Evolutionary conservation across 163 green algal genomes (phyloP).

Genomic region (Scenedesmus sp.): DNA sequence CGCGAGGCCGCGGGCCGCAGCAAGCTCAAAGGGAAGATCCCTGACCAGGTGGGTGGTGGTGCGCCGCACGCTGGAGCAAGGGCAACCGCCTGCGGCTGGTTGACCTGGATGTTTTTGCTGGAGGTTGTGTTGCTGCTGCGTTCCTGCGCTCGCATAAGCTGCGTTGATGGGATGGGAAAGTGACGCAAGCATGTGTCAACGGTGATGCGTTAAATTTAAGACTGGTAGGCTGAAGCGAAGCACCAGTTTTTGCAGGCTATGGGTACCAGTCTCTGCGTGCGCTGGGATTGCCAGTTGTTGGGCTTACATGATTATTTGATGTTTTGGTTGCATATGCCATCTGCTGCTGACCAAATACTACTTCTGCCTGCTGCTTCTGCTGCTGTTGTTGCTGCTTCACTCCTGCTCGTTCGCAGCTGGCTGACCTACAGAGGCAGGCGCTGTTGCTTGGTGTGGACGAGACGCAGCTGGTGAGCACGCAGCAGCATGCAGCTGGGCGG

Average conservation of each 20-base stretch:
- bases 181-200: no score
- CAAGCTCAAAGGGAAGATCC: neutral
- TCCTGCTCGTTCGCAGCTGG: neutral
- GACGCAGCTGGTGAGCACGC: neutral
- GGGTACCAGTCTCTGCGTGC: no score
- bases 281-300: neutral
- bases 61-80: no score
- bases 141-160: no score
- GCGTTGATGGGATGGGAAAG: no score
- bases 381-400: neutral
- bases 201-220: no score
- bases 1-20: neutral
- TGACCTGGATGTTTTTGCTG: neutral
- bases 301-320: neutral
- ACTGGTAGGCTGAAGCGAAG: no score
- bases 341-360: neutral
- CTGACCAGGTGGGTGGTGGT: neutral
- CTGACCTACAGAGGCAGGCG: neutral
- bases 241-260: no score
- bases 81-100: neutral
- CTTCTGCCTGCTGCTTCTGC: neutral
- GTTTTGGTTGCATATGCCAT: neutral
- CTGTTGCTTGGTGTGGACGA: neutral
- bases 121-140: neutral
- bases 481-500: no score